Base-by-base conservation (phyloP, 164 flowering plant genomes). In the Vitis cinerea region DNA sequence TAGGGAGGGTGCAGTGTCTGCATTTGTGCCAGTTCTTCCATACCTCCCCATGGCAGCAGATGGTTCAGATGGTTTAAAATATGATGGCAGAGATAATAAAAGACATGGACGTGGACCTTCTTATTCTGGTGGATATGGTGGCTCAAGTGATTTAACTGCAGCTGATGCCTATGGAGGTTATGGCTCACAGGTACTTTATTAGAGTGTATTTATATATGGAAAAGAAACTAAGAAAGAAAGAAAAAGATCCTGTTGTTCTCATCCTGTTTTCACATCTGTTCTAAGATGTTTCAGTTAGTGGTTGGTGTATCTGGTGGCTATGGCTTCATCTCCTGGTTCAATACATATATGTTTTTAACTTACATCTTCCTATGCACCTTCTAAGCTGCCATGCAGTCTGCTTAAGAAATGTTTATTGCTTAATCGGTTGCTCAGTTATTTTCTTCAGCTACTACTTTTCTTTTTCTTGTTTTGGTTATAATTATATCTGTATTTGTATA, bases 21-120 rank as follows among this genome's bases (percentile, higher is more conserved):
- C 97, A 15, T 83, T 85, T 71, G 72, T 92, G 48, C 94, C 98
- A 1, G 95, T 92, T 78, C 77, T 91, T 77, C 93, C 97, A 8
- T 96, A 91, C 79, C 79, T 91, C 66, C 98, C 97, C 10, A 73
- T 87, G 73, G 51, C 91, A 52, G 60, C 88, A 16, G 92, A 91
- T 76, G 82, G 75, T 74, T 50, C 87, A 37, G 97, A 92, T 57
- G 75, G 79, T 48, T 63, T 84, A 61, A 81, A 72, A 67, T 90
- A 91, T 84, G 97, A 87, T 13, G 82, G 85, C 70, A 88, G 91
- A 74, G 97, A 93, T n/a, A 63, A 85, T 69, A 92, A 78, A 82
- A 75, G 91, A 60, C 86, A 85, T 84, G 90, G 87, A 2, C 93
- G 91, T 75, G 92, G 92, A 50, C 83, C 82, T 79, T 78, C 94